Evolutionary conservation across 306 rosid genomes (phyloP), one percentile per base, ranked within the genome.

Genomic region (Rosa chinensis): DNA sequence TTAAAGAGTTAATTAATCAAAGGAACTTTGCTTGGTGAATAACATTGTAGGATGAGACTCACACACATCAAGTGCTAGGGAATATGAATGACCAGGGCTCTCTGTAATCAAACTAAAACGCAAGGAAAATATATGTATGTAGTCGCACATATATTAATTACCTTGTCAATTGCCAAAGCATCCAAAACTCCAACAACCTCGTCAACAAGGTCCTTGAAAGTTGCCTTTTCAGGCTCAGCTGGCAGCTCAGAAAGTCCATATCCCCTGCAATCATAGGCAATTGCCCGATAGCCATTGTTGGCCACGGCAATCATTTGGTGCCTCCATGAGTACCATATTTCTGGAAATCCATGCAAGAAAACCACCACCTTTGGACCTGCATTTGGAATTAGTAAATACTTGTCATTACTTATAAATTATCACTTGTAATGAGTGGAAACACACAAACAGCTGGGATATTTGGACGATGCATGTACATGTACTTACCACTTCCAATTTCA

Each of bases 271-370:
- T 92, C 97, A 11, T 86, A 44, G 77, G 97, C 90, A 61, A 92
- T 82, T 2, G 93, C 95, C 12, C 93, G 80, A 53, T 89, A 87
- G 44, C 97, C 97, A 7, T 85, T 82, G 77, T 84, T 79, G 70
- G 93, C 97, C n/a, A 76, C 86, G 67, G 87, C 89, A 52, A 89
- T 75, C 95, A 92, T 83, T 71, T 92, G 97, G 86, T 89, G 80
- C 82, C 93, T 88, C 93, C 95, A 92, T 61, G 95, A 81, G 49
- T 92, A 92, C 95, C 95, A 92, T 53, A 90, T 89, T 78, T 92
- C 97, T 43, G 93, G 97, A 72, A 90, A 92, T 62, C 97, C 97
- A 73, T 90, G 97, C 49, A 92, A 68, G 88, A 92, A 90, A 18
- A 92, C 35, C 81, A 90, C 97, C 67, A 82, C 87, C 84, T 90